Evolutionary conservation across 2,329 filamentous ascomycete species (phyloP).

Genomic region (Xylariales sp.): DNA sequence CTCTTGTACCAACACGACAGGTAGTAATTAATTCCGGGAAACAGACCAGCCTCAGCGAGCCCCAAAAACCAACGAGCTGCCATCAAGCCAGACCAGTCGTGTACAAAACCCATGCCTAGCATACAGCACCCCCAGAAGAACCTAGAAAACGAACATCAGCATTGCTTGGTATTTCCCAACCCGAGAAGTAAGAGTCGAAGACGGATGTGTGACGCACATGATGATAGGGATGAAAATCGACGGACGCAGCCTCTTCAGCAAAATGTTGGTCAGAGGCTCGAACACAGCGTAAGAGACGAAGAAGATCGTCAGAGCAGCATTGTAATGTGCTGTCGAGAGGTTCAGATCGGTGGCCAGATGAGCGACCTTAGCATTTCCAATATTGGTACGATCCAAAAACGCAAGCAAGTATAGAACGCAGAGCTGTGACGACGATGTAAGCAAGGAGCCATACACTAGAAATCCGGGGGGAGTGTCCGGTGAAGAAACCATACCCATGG

Average conservation of each 20-base stretch:
- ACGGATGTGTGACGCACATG: conserved; percentile 55
- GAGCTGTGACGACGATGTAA: conserved; percentile 34
- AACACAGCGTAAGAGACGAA: conserved; percentile 82
- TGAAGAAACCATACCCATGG: conserved; percentile 24
- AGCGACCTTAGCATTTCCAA: conserved; percentile 62
- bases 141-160: conserved; percentile 27
- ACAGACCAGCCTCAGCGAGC: conserved; percentile 69
- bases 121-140: conserved; percentile 64
- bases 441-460: conserved; percentile 20
- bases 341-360: conserved; percentile 50
- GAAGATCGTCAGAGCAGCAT: conserved; percentile 74
- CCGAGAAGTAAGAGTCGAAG: background rate
- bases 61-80: conserved; percentile 69
- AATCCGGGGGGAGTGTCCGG: background rate
- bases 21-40: conserved; percentile 75
- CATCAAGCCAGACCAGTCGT: conserved; percentile 61
- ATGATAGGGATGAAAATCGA: conserved; percentile 78
- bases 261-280: conserved; percentile 72
- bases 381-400: conserved; percentile 74
- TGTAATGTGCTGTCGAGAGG: conserved; percentile 64
- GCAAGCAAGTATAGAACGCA: conserved; percentile 70
- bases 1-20: conserved; percentile 81
- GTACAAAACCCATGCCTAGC: conserved; percentile 64
- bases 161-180: background rate
- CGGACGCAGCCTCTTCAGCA: conserved; percentile 72